Evolutionary conservation across 169 alveolate genomes (phyloP).

Genomic region (Cryptosporidium meleagridis): DNA sequence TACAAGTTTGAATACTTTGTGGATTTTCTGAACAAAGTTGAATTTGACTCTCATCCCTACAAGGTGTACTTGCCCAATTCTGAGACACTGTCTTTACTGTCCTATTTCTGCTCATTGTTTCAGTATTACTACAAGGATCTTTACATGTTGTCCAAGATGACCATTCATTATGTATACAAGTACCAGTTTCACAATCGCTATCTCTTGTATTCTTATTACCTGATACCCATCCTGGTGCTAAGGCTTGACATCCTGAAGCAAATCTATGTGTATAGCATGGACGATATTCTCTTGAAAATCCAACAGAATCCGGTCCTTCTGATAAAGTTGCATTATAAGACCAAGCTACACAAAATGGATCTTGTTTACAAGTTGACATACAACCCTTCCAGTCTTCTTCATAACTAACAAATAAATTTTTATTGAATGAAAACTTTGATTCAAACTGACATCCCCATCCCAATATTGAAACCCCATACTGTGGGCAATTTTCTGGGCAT

Average conservation of each 20-base stretch:
- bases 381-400: constrained; percentile 51
- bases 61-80: constrained; percentile 27
- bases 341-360: constrained; percentile 67
- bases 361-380: constrained; percentile 23
- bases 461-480: constrained; percentile 60
- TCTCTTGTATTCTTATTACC: constrained; percentile 53
- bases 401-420: constrained; percentile 21
- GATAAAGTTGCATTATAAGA: constrained; percentile 59
- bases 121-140: constrained; percentile 51
- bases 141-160: constrained; percentile 32
- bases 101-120: constrained; percentile 13
- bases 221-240: constrained; percentile 72
- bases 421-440: constrained; percentile 27
- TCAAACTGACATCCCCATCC: constrained; percentile 75
- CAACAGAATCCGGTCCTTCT: constrained; percentile 24
- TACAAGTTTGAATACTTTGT: constrained; percentile 12
- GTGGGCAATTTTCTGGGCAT: constrained; percentile 69
- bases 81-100: constrained; percentile 6
- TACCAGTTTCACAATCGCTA: constrained; percentile 25
- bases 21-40: constrained; percentile 45
- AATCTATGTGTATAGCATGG: constrained; percentile 65
- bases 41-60: constrained; percentile 35
- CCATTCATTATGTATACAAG: constrained; percentile 59
- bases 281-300: constrained; percentile 36
- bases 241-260: constrained; percentile 59